phyloP scores from a whole-genome alignment of 1,284 basidiomycete species.

The Puccinia hordei region DNA sequence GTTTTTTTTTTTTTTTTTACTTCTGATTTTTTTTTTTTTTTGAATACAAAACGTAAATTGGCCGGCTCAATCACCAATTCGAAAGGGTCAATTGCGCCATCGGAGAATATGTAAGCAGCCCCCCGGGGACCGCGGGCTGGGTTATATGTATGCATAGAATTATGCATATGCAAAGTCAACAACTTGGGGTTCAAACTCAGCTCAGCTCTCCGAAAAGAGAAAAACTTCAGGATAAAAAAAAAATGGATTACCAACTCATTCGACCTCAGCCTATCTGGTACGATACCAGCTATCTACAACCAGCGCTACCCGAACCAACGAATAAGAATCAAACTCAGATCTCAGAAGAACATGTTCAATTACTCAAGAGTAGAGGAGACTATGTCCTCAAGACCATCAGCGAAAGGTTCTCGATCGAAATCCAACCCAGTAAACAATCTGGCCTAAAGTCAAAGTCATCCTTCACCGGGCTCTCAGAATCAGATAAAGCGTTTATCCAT shows the following conservation, averaged over 20 bases:
- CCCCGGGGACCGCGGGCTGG: too few species aligned
- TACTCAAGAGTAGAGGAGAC: conserved; percentile 21
- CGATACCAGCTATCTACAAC: conserved; percentile 29
- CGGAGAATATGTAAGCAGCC: neutral
- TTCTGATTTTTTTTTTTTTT: too few species aligned
- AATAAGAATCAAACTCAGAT: neutral
- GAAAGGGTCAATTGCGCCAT: neutral
- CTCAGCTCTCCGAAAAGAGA: too few species aligned
- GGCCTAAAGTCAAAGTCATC: neutral
- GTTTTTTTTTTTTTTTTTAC: too few species aligned
- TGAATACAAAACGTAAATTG: too few species aligned
- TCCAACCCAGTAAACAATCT: conserved; percentile 8
- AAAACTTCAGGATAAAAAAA: neutral
- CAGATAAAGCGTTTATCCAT: conserved; percentile 77
- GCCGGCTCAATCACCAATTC: too few species aligned
- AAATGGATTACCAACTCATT: neutral
- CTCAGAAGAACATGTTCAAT: neutral
- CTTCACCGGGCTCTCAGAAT: conserved; percentile 58
- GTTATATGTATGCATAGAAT: too few species aligned
- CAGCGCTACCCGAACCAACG: neutral
- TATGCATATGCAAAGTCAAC: too few species aligned
- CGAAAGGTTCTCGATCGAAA: conserved; percentile 18
- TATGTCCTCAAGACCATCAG: conserved; percentile 17
- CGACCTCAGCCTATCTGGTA: conserved; percentile 44
- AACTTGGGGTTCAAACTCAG: too few species aligned